These are phyloP conservation scores for Oryza meyeriana DNA, from an alignment of 176 grass and related monocot species.

Conservation along the genomic window DNA sequence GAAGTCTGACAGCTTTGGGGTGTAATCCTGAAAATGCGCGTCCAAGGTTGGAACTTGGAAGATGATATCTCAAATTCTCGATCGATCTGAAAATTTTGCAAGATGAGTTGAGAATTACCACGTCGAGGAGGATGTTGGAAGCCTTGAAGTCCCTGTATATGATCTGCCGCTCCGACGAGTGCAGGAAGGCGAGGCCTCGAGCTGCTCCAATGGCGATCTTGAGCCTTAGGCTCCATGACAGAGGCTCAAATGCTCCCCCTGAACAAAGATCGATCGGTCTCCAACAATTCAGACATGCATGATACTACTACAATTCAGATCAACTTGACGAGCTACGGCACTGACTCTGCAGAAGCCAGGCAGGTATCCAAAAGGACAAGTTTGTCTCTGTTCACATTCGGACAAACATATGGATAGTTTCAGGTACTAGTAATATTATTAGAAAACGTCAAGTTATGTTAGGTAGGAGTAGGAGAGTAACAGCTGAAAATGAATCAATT, in stretches of 20 bases:
- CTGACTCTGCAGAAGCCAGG: background rate
- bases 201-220: conserved; percentile 71
- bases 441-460: background rate
- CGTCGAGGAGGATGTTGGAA: conserved; percentile 76
- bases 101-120: conserved; percentile 15
- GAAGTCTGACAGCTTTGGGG: conserved; percentile 83
- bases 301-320: background rate
- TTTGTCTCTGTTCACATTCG: too few species aligned
- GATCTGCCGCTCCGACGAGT: conserved; percentile 69
- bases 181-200: conserved; percentile 62
- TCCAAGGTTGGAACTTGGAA: background rate
- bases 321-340: background rate
- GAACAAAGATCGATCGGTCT: background rate
- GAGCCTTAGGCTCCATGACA: conserved; percentile 56
- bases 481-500: background rate
- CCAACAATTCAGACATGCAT: background rate
- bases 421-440: background rate
- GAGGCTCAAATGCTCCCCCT: conserved; percentile 28
- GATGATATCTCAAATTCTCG: background rate
- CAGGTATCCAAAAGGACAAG: background rate
- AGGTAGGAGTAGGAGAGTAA: background rate
- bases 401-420: background rate
- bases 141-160: conserved; percentile 88
- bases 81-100: background rate
- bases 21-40: conserved; percentile 45